Conservation (phyloP, 139 green algal genomes). For the Microglena sp. region DNA sequence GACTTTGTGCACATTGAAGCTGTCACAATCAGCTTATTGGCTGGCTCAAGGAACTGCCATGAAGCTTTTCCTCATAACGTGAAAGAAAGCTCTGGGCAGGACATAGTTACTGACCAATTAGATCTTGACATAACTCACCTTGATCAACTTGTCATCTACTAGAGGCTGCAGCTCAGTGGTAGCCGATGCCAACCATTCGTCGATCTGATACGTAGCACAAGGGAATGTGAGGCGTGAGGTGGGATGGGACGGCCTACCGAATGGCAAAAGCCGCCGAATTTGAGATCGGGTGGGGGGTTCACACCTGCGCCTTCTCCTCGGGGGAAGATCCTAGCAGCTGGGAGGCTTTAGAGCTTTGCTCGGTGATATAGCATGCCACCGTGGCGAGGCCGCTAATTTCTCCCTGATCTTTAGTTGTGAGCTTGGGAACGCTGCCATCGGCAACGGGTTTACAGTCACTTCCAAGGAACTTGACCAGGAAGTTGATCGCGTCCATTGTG, state of each 20-base stretch:
- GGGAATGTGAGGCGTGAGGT: neutral
- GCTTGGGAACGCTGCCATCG: too few relatives aligned
- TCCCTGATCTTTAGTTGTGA: neutral
- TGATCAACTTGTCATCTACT: conserved; percentile 33
- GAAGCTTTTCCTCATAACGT: too few relatives aligned
- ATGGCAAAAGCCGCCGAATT: neutral
- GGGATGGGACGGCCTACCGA: neutral
- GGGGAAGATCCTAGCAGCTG: neutral
- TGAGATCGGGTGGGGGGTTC: neutral
- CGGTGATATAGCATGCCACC: neutral
- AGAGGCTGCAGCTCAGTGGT: conserved; percentile 21
- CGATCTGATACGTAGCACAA: conserved; percentile 16
- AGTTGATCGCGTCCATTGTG: too few relatives aligned
- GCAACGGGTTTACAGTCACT: too few relatives aligned
- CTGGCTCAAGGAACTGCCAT: too few relatives aligned
- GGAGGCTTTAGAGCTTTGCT: neutral
- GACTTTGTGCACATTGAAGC: too few relatives aligned
- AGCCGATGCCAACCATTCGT: conserved; percentile 31
- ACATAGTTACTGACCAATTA: too few relatives aligned
- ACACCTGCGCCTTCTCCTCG: conserved; percentile 6
- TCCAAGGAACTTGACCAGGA: too few relatives aligned
- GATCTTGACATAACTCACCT: too few relatives aligned
- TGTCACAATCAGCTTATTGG: too few relatives aligned
- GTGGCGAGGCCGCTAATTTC: neutral
- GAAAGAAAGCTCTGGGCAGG: too few relatives aligned